A percentile compares a stretch with the other conserved stretches of the same genome.
Conservation (phyloP, 192 early-diverging fungal genomes). For the Coemansia sp. region DNA sequence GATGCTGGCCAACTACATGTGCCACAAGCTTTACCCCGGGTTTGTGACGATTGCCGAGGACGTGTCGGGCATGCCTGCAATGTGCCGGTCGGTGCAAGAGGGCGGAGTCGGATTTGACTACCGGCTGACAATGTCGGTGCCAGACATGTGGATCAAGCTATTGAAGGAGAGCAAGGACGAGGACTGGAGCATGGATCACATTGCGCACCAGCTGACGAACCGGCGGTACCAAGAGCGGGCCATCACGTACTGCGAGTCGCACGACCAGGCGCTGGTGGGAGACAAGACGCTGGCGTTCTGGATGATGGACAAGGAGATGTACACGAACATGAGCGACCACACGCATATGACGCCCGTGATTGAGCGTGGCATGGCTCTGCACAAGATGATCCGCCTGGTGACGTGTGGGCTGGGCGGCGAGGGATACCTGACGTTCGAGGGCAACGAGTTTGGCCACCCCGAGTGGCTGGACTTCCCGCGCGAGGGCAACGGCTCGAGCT, state of each 20-base stretch:
- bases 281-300: slow-evolving; percentile 99
- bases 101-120: slow-evolving; percentile 98
- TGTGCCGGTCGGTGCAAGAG: slow-evolving; percentile 76
- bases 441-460: slow-evolving; percentile 98
- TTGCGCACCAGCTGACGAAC: slow-evolving; percentile 86
- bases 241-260: slow-evolving; percentile 93
- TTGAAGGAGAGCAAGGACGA: slow-evolving; percentile 89
- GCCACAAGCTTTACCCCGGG: slow-evolving; percentile 76
- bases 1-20: slow-evolving; percentile 86
- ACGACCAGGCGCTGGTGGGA: slow-evolving; percentile 97
- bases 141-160: slow-evolving; percentile 99
- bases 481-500: slow-evolving; percentile 83
- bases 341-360: slow-evolving; percentile 81
- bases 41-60: slow-evolving; percentile 94
- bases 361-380: slow-evolving; percentile 90
- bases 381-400: slow-evolving; percentile 94
- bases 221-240: slow-evolving; percentile 87
- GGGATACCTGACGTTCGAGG: slow-evolving; percentile 95
- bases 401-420: slow-evolving; percentile 91
- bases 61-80: slow-evolving; percentile 98
- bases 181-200: slow-evolving; percentile 87
- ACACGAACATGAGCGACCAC: slow-evolving; percentile 87
- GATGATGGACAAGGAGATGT: slow-evolving; percentile 99
- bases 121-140: slow-evolving; percentile 92
- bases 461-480: slow-evolving; percentile 99